Evolutionary conservation across 169 alveolate species (phyloP).

Genomic region (Plasmodium ovale): DNA sequence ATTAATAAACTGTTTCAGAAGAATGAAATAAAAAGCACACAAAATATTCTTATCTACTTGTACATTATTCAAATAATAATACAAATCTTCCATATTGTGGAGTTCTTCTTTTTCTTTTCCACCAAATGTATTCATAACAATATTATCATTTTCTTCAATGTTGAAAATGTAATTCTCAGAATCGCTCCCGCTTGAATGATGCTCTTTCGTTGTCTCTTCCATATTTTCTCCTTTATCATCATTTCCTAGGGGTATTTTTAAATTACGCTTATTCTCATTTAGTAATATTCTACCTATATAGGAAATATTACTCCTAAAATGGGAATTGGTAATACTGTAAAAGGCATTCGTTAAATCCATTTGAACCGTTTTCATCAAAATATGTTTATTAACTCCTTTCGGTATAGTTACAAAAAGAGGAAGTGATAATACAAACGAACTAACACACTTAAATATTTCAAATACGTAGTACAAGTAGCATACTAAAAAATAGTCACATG

Average conservation of each 20-base stretch:
- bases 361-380: slow-evolving; percentile 25
- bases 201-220: background rate
- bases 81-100: background rate
- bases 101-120: slow-evolving; percentile 4
- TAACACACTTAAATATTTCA: slow-evolving; percentile 56
- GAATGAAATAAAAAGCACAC: slow-evolving; percentile 11
- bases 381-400: slow-evolving; percentile 34
- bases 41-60: slow-evolving; percentile 13
- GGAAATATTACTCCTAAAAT: slow-evolving; percentile 20
- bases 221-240: background rate
- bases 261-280: background rate
- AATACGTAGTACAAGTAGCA: slow-evolving; percentile 37
- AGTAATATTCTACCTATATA: slow-evolving; percentile 28
- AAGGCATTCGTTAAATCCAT: slow-evolving; percentile 6
- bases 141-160: slow-evolving; percentile 18
- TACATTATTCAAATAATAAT: slow-evolving; percentile 44
- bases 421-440: slow-evolving; percentile 18
- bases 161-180: slow-evolving; percentile 61
- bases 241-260: background rate
- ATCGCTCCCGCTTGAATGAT: background rate
- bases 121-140: background rate
- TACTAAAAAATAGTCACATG: slow-evolving; percentile 40
- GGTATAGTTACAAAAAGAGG: slow-evolving; percentile 30
- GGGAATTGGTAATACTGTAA: slow-evolving; percentile 8
- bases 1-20: slow-evolving; percentile 49